Percentiles rank a stretch among this genome's conserved stretches.
Conservation (phyloP, 2,329 filamentous ascomycete species). For the Beauveria asiatica region DNA sequence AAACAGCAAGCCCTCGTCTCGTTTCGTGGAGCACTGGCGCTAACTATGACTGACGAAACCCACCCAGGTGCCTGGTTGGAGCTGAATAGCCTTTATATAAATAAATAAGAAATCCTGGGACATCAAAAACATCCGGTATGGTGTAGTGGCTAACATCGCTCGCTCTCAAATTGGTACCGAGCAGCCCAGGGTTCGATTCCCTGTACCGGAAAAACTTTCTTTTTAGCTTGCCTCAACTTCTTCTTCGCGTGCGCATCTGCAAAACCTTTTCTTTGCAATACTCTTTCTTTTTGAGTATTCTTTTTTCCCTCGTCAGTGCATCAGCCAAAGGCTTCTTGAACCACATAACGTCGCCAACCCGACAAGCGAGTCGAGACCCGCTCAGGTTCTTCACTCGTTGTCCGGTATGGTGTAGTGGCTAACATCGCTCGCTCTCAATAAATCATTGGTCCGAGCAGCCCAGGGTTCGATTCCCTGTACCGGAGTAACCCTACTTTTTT, state of each 20-base stretch:
- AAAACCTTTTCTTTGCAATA: neutral
- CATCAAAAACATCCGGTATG: slow-evolving; percentile 22
- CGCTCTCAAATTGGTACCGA: slow-evolving; percentile 21
- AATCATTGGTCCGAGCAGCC: slow-evolving; percentile 13
- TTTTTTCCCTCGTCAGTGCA: neutral
- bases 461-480: slow-evolving; percentile 16
- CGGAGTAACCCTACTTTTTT: slow-evolving; percentile 11
- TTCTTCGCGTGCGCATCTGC: neutral
- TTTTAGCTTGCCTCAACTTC: slow-evolving; percentile 1
- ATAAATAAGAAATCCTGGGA: neutral
- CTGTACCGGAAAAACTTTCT: slow-evolving; percentile 13
- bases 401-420: slow-evolving; percentile 30
- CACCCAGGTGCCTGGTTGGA: neutral
- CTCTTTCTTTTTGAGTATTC: too few relatives aligned
- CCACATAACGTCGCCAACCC: neutral
- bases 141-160: slow-evolving; percentile 30
- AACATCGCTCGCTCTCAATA: slow-evolving; percentile 29
- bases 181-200: slow-evolving; percentile 16
- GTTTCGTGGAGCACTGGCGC: too few relatives aligned
- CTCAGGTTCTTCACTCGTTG: neutral
- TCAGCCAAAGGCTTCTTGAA: neutral
- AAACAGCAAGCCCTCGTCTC: too few relatives aligned
- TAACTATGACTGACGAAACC: too few relatives aligned
- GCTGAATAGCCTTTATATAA: neutral
- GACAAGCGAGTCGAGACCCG: neutral